Evolutionary conservation across 1,284 basidiomycete genomes (phyloP), one percentile per base, ranked within the genome.

Genomic region (Agroathelia rolfsii): DNA sequence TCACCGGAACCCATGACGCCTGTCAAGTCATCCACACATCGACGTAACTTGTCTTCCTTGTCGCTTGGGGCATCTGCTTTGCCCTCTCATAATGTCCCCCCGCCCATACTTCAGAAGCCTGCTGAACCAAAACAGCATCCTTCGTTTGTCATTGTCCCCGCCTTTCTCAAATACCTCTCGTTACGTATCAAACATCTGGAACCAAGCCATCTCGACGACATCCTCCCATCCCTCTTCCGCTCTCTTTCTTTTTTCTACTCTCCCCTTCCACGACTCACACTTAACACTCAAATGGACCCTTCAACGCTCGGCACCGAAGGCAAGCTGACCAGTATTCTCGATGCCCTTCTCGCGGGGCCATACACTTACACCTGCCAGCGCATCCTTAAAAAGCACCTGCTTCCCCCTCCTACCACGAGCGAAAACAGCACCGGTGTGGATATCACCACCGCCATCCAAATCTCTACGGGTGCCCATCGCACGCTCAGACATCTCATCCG

Each of bases 181-280:
- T 61, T 66, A 5, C 74, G 76, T 37, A 54, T 75, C 24, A 74
- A 72, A 43, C 63, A 61, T 6, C 59, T 82, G 11, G 62, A 73
- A 3, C 66, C 69, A 5, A 54, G 53, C 11, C 63, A 67, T 42
- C 64, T 85, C 27, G 50, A 58, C 6, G 45, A 55, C 26, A 70
- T 83, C 32, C 57, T 85, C n/a, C 74, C 77, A 0, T 56, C 77
- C 16, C 66, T 85, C n/a, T 80, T 82, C 44, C 74, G 76, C 14
- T 67, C 68, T 14, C 62, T 81, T 11, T 70, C 76, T 0, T 72
- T 69, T 43, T 76, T 69, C 46, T 59, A 71, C 6, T 65, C 72
- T 4, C 70, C 76, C 1, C 63, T 85, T 16, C 76, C 81, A 21
- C 68, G 75, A 6, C 53, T 85, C 5, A 71, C 76, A 7, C 56